These are phyloP conservation scores for Phlyctochytrium bullatum DNA, from an alignment of 192 early-diverging fungal species.

Conservation along the genomic window DNA sequence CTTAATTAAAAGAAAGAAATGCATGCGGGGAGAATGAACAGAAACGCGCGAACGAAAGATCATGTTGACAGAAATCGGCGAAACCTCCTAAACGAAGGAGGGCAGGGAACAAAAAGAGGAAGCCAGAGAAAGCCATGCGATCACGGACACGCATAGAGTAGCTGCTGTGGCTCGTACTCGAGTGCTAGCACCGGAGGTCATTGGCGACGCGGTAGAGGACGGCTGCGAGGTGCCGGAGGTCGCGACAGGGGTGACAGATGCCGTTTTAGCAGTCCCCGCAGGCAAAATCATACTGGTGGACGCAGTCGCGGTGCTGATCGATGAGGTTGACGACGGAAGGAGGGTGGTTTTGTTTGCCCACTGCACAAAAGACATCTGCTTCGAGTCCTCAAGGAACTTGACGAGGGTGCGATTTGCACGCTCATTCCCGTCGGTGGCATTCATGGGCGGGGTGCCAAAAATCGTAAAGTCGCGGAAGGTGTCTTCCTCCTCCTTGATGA, in stretches of 20 bases:
- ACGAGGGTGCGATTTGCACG: not conserved
- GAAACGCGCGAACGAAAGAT: no score
- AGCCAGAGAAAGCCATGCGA: not conserved
- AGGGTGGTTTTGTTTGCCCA: not conserved
- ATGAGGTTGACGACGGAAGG: not conserved
- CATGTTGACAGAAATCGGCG: no score
- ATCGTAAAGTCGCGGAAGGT: conserved; percentile 7
- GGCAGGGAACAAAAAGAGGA: no score
- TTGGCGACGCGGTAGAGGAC: no score
- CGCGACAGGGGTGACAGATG: not conserved
- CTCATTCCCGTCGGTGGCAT: not conserved
- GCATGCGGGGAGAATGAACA: no score
- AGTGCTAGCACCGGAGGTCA: not conserved
- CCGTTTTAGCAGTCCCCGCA: not conserved
- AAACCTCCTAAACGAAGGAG: no score
- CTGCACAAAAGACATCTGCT: not conserved
- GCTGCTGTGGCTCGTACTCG: not conserved
- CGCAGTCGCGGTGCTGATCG: no score
- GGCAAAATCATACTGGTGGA: not conserved
- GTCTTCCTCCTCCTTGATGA: conserved; percentile 31
- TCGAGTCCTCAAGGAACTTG: not conserved
- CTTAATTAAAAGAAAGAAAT: no score
- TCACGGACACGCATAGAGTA: not conserved
- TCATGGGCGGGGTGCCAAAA: not conserved
- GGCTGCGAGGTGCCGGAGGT: no score